Evolutionary conservation across 176 grass and related monocot species (phyloP).

Genomic region (Dactylis glomerata): DNA sequence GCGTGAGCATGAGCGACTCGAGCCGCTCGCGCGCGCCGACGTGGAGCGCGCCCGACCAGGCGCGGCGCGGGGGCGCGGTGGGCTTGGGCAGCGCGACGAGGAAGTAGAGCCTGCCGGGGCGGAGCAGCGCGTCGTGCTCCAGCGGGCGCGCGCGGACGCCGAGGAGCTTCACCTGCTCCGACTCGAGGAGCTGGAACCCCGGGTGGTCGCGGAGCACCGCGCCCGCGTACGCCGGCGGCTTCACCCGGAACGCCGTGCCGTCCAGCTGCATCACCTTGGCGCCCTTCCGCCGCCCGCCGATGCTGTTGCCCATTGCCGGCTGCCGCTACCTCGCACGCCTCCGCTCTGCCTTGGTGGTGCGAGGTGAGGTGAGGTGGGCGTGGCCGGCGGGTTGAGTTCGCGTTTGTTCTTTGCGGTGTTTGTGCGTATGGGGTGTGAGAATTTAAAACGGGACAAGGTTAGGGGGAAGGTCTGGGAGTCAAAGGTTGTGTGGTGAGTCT

Average conservation of each 20-base stretch:
- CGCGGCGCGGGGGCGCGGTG: constrained; percentile 32
- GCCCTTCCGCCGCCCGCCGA: constrained; percentile 65
- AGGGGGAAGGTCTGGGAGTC: constrained; percentile 19
- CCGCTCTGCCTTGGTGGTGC: neutral
- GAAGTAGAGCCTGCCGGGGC: constrained; percentile 74
- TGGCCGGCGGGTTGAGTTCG: neutral
- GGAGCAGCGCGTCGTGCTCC: constrained; percentile 43
- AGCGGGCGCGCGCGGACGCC: constrained; percentile 66
- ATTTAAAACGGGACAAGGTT: constrained; percentile 37
- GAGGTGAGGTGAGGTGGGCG: neutral
- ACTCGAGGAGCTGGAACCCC: constrained; percentile 52
- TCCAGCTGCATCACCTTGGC: constrained; percentile 98
- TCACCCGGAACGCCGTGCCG: constrained; percentile 75
- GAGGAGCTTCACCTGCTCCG: constrained; percentile 69
- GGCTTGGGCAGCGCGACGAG: constrained; percentile 71
- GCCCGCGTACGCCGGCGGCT: constrained; percentile 51
- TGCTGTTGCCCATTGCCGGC: constrained; percentile 76
- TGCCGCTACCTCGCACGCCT: too few species aligned
- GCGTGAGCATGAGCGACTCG: constrained; percentile 82
- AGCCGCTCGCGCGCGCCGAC: constrained; percentile 80
- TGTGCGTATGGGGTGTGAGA: constrained; percentile 5
- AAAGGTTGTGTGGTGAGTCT: constrained; percentile 25
- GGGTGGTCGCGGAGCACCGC: constrained; percentile 62
- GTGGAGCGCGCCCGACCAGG: constrained; percentile 76
- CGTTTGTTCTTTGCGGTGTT: constrained; percentile 3